phyloP scores from a whole-genome alignment of 805 yeast genomes.

The Candida tallmaniae region DNA sequence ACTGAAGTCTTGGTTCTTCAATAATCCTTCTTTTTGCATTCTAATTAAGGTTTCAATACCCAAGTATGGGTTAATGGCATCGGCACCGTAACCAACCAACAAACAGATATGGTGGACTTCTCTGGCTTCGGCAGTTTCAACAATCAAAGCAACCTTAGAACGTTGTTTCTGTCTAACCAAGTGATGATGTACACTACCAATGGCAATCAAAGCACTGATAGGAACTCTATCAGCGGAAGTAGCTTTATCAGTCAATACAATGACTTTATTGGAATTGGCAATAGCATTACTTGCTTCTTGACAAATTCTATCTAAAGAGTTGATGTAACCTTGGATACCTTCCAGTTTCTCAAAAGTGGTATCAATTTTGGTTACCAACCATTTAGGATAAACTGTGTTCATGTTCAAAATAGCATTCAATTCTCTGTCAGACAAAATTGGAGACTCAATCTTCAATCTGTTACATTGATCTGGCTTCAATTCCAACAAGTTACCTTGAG shows the following conservation, averaged over 20 bases:
- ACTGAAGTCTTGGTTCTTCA: constrained; percentile 49
- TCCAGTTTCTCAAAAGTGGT: constrained; percentile 81
- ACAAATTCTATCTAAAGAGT: constrained; percentile 82
- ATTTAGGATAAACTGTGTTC: constrained; percentile 71
- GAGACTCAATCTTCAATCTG: constrained; percentile 76
- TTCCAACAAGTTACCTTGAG: constrained; percentile 94
- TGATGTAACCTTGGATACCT: constrained; percentile 81
- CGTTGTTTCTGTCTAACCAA: constrained; percentile 94
- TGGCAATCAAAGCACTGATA: constrained; percentile 84
- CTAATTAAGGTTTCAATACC: constrained; percentile 85
- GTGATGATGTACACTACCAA: constrained; percentile 96
- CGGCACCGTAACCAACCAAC: constrained; percentile 95
- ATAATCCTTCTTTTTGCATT: constrained; percentile 76
- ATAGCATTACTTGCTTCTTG: constrained; percentile 84
- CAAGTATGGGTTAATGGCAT: constrained; percentile 90
- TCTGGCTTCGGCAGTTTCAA: constrained; percentile 96
- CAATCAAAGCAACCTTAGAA: constrained; percentile 84
- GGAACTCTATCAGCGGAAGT: constrained; percentile 64
- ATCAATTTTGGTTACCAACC: constrained; percentile 82
- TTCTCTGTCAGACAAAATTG: constrained; percentile 72
- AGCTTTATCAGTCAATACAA: constrained; percentile 70
- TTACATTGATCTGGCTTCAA: constrained; percentile 91
- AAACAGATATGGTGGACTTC: constrained; percentile 97
- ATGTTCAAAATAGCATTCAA: constrained; percentile 71
- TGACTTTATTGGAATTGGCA: constrained; percentile 65